A percentile compares a stretch with the other conserved stretches of the same genome.
Evolutionary conservation across 805 yeast genomes (phyloP).

Genomic region (Pichia exigua): DNA sequence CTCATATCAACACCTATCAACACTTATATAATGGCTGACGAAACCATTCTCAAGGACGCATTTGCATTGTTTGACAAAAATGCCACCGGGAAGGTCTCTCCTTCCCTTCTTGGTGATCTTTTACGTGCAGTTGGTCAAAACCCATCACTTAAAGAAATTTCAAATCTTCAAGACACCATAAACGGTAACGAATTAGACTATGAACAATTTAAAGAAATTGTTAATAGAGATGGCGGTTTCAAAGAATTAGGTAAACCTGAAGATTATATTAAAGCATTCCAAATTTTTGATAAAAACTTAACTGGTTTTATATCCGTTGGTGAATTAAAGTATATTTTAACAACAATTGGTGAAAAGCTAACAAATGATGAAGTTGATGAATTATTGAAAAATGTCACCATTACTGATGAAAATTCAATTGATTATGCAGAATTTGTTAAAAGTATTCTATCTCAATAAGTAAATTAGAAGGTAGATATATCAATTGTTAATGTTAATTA

Average conservation of each 20-base stretch:
- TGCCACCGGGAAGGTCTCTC: slow-evolving; percentile 86
- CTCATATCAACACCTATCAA: background rate
- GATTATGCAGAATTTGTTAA: slow-evolving; percentile 94
- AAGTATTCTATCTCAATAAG: slow-evolving; percentile 80
- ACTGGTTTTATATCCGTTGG: slow-evolving; percentile 97
- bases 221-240: slow-evolving; percentile 83
- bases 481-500: background rate
- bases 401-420: slow-evolving; percentile 88
- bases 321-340: slow-evolving; percentile 87
- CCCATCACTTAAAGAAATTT: slow-evolving; percentile 87
- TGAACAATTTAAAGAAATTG: slow-evolving; percentile 66
- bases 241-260: slow-evolving; percentile 81
- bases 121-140: slow-evolving; percentile 97
- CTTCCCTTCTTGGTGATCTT: slow-evolving; percentile 81
- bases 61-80: slow-evolving; percentile 94
- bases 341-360: slow-evolving; percentile 92
- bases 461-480: background rate
- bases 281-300: slow-evolving; percentile 92
- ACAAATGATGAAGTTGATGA: slow-evolving; percentile 91
- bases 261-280: slow-evolving; percentile 93
- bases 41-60: slow-evolving; percentile 71
- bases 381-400: slow-evolving; percentile 88
- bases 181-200: slow-evolving; percentile 47
- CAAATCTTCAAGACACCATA: slow-evolving; percentile 39
- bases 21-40: slow-evolving; percentile 8